Evolutionary conservation across 2,329 filamentous ascomycete species (phyloP), one percentile per base, ranked within the genome.

Genomic region (Scedosporium aurantiacum): DNA sequence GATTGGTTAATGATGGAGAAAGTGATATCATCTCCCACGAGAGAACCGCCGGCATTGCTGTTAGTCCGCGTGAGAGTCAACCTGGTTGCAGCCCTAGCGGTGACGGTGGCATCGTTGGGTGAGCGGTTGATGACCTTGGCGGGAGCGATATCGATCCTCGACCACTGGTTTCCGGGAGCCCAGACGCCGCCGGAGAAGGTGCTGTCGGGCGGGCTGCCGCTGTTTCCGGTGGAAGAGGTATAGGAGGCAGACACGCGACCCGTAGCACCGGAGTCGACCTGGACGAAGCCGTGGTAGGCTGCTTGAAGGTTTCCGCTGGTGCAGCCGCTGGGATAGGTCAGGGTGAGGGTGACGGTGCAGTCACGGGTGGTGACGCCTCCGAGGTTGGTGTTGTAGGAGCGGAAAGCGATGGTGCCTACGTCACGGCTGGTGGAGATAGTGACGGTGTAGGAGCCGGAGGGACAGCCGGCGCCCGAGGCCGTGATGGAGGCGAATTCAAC

Each of bases 311-410:
- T 58, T 3, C 43, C 60, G 5, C 25, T 41, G 5, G 55, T 62
- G 45, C 60, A 62, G 56, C 60, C 60, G 32, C 41, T 43, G 4
- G 60, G 55, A 43, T 56, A 62, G 18, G 37, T 58, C 37, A 62
- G 21, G 10, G 7, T 28, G 56, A 62, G 6, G 55, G 52, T 47
- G 18, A 58, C 45, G 23, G 47, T 47, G 43, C 60, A 62, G 16
- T 18, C 28, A 21, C 25, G 28, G 55, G 18, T 41, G n/a, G 28
- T 40, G 25, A 55, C 14, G 60, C 16, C n/a, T 18, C 37, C 37
- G 40, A 58, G n/a, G 10, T 12, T 23, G 37, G 56, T 45, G 28
- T 28, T 25, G 60, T 62, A 62, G 18, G 41, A 16, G 27, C 12
- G 10, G 60, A 62, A 62, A 10, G 21, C 60, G 32, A 62, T 58